Evolutionary conservation across 108 stramenopile species (phyloP), one percentile per base, ranked within the genome.

Genomic region (Cylindrotheca fusiformis): DNA sequence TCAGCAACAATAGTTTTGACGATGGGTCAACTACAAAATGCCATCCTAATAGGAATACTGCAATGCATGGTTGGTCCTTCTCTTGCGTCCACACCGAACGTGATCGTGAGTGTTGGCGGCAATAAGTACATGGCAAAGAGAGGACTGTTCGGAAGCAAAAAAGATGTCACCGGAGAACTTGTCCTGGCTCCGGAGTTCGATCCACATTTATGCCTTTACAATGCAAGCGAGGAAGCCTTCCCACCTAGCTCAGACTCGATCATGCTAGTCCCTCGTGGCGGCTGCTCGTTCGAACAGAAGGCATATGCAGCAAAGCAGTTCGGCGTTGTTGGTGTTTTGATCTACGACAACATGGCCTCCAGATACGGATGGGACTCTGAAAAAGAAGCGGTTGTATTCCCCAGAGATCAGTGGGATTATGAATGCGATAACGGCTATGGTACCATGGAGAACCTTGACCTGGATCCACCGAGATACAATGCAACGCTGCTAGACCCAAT

Each of bases 201-300:
- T 48, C 0, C 25, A 4, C 49, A 1, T 10, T 32, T 71, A 5
- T 71, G 69, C 26, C 48, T 48, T 0, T 57, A 25, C 30, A 26
- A 32, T 32, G 10, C 12, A 3, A 21, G 24, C 3, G 52, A 54
- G 10, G 59, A 27, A 21, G 20, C 29, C 1, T 30, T 30, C 26
- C 21, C 45, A 30, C 46, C 58, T 6, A 5, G 6, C 2, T 45
- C 24, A 21, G 27, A 59, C 8, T 45, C 19, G 25, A 58, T 85
- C 20, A 55, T 87, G 47, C 28, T 82, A 20, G 86, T 86, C 5
- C 82, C 79, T 21, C 77, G 91, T 12, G 91, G 88, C 12, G 36
- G 32, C 17, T 89, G 88, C 55, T 66, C 82, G 54, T 93, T 89
- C 60, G 86, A 89, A 57, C 29, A 58, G 32, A 89, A 93, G 65